A percentile compares a stretch with the other conserved stretches of the same genome.
These are phyloP conservation scores for Penicilliopsis zonata DNA, from an alignment of 495 filamentous ascomycete species.

Conservation along the genomic window DNA sequence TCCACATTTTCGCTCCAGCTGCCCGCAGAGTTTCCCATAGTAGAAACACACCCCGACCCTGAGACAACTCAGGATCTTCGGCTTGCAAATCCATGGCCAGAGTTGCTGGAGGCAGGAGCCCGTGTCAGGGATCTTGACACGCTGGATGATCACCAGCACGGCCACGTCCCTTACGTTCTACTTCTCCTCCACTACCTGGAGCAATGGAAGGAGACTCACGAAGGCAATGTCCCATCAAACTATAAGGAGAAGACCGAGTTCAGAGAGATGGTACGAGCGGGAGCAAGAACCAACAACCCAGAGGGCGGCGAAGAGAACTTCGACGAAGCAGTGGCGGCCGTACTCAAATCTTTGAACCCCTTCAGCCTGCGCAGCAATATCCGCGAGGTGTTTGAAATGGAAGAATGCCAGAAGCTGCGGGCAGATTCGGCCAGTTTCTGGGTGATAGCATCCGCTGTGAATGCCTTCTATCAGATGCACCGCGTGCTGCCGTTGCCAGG, in stretches of 20 bases:
- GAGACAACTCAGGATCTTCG: conserved; percentile 78
- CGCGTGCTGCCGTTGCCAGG: conserved; percentile 72
- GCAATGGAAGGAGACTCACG: conserved; percentile 65
- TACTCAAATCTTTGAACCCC: conserved; percentile 67
- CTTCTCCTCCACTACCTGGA: conserved; percentile 79
- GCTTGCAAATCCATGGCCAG: conserved; percentile 77
- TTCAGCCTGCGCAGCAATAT: conserved; percentile 55
- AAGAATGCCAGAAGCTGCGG: conserved; percentile 37
- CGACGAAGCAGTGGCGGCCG: conserved; percentile 80
- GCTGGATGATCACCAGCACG: conserved; percentile 75
- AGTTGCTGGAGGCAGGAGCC: conserved; percentile 49
- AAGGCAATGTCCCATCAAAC: conserved; percentile 51
- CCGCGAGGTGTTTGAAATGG: conserved; percentile 66
- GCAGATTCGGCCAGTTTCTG: conserved; percentile 54
- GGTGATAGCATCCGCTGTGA: conserved; percentile 77
- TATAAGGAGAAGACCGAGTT: conserved; percentile 88
- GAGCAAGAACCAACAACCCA: conserved; percentile 57
- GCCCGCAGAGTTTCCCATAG: conserved; percentile 73
- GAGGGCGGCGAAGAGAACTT: conserved; percentile 97
- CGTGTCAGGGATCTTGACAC: conserved; percentile 53
- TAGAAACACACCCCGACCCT: conserved; percentile 91
- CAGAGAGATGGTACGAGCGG: conserved; percentile 49
- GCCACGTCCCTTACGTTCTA: conserved; percentile 82
- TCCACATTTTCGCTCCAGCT: conserved; percentile 70
- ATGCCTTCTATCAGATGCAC: conserved; percentile 59